Evolutionary conservation across 805 yeast genomes (phyloP).

Genomic region (Yamadazyma endophytica): DNA sequence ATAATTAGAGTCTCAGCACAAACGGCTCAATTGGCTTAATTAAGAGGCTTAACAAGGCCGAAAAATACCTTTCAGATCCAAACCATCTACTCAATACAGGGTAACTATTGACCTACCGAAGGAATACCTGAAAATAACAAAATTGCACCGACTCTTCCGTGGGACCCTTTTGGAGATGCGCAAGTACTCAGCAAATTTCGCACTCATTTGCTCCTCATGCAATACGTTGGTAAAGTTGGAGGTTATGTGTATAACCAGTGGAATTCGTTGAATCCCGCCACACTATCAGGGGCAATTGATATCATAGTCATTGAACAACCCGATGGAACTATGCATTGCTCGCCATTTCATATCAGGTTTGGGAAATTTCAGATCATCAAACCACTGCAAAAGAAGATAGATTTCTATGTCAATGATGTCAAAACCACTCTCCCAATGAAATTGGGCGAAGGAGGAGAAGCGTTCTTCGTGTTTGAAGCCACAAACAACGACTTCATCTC

Average conservation of each 20-base stretch:
- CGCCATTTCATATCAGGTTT: slow-evolving; percentile 95
- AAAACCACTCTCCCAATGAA: slow-evolving; percentile 89
- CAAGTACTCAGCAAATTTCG: no score
- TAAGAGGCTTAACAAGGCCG: no score
- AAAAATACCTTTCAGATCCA: no score
- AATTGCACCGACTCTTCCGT: no score
- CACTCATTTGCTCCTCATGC: no score
- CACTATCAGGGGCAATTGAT: slow-evolving; percentile 95
- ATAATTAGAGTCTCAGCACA: no score
- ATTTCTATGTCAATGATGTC: slow-evolving; percentile 78
- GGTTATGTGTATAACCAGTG: slow-evolving; percentile 95
- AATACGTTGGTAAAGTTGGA: slow-evolving; percentile 93
- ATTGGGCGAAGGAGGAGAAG: slow-evolving; percentile 96
- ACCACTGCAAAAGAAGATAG: slow-evolving; percentile 94
- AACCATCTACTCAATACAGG: no score
- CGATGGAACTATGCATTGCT: slow-evolving; percentile 74
- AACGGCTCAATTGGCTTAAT: no score
- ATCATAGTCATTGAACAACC: slow-evolving; percentile 91
- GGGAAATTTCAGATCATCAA: slow-evolving; percentile 90
- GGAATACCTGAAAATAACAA: no score
- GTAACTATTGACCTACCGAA: no score
- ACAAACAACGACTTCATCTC: slow-evolving; percentile 63
- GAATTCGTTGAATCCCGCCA: slow-evolving; percentile 95
- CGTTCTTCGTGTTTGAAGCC: slow-evolving; percentile 93
- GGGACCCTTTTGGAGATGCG: no score